Base-by-base conservation (phyloP, 2,329 filamentous ascomycete genomes). In the Capronia americana region DNA sequence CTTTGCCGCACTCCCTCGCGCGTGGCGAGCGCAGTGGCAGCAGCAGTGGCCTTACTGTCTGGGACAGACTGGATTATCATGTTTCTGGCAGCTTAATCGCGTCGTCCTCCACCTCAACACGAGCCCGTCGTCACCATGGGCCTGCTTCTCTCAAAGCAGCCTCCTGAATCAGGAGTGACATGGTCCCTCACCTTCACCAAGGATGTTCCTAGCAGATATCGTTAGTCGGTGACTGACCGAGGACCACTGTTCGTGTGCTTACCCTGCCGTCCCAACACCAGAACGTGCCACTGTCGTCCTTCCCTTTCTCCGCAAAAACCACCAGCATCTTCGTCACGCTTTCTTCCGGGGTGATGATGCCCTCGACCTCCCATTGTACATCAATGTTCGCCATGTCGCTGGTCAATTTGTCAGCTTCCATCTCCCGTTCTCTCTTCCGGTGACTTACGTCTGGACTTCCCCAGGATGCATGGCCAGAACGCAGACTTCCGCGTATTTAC, bases 391-490 rank as follows among this genome's bases (percentile, higher is more conserved):
- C 80, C 84, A 86, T 86, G 67, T 86, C 84, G 1, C 80, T 82
- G 68, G 17, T 30, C 20, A 54, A 41, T 55, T 66, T 46, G 44
- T 66, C 28, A 70, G 48, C 51, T 14, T 41, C 11, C 44, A 20
- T 30, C 56, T 24, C 63, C 20, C 12, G 8, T 23, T 38, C 11
- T 10, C 8, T 48, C 28, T 30, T 46, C 26, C 4, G 24, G 23
- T 24, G 3, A 66, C 77, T 73, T 70, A 82, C 73, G 83, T 87
- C 48, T 78, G 77, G 0, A 87, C 85, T 72, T 87, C 85, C 6
- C 85, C 85, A 0, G 85, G 85, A 75, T 87, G 85, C 74, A 87
- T 78, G 5, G 84, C 84, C 41, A 87, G 71, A 5, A 87, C 78
- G 20, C 71, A 73, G 24, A 73, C 71, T 50, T 71, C 70, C 38